Percentiles rank a stretch among this genome's conserved stretches.
phyloP scores from a whole-genome alignment of 2,329 filamentous ascomycete genomes.

The Aspergillus chevalieri region DNA sequence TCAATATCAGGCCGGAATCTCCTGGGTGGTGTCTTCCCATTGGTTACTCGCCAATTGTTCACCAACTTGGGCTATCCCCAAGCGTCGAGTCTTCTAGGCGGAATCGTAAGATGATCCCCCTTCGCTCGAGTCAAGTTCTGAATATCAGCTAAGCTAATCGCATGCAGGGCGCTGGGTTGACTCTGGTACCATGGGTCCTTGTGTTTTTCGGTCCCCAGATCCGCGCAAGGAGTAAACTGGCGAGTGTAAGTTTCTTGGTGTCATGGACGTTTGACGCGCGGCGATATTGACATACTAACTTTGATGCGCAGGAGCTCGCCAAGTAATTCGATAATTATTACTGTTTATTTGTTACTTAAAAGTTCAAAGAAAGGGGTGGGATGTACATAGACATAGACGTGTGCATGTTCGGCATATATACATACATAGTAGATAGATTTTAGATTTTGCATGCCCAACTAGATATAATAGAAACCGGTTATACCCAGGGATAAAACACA shows the following conservation, averaged over 20 bases:
- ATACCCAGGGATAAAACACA: too few species aligned
- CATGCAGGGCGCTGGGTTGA: constrained; percentile 50
- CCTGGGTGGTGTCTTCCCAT: constrained; percentile 71
- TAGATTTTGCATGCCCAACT: too few species aligned
- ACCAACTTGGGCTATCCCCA: constrained; percentile 61
- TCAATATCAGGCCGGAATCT: constrained; percentile 58
- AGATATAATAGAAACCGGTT: too few species aligned
- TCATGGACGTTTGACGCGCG: not conserved
- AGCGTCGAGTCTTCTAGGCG: constrained; percentile 70
- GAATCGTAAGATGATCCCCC: constrained; percentile 48
- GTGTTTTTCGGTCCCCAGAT: constrained; percentile 73
- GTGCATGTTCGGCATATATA: too few species aligned
- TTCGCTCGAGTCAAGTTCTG: not conserved
- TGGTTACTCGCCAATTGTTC: constrained; percentile 71
- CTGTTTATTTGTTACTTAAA: too few species aligned
- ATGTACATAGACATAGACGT: too few species aligned
- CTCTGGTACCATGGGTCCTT: constrained; percentile 80
- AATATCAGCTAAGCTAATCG: constrained; percentile 5
- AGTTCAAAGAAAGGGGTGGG: too few species aligned
- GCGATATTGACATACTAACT: too few species aligned
- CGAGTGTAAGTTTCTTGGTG: constrained; percentile 46
- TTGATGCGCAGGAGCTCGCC: too few species aligned
- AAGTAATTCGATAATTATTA: too few species aligned
- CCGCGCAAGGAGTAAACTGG: constrained; percentile 69
- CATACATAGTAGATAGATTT: too few species aligned